A percentile compares a stretch with the other conserved stretches of the same genome.
phyloP scores from a whole-genome alignment of 2,329 filamentous ascomycete genomes.

The Sphaerostilbella broomeana region DNA sequence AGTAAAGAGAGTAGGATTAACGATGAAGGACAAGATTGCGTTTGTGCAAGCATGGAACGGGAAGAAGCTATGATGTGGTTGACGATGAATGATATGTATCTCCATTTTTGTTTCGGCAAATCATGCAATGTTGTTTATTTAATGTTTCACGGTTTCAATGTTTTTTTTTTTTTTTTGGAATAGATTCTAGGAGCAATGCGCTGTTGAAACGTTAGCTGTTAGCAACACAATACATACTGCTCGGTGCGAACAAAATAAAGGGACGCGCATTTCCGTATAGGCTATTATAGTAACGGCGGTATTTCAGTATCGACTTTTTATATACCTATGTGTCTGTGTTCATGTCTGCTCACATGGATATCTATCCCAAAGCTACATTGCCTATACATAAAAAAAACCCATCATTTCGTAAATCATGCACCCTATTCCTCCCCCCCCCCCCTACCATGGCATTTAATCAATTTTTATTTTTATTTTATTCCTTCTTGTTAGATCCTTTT shows the following conservation, averaged over 20 bases:
- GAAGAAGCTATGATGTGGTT: constrained; percentile 27
- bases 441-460: background rate
- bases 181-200: too few relatives aligned
- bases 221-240: too few relatives aligned
- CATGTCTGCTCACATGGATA: constrained; percentile 7
- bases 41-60: constrained; percentile 66
- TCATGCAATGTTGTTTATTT: background rate
- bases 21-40: constrained; percentile 71
- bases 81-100: background rate
- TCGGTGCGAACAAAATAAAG: too few relatives aligned
- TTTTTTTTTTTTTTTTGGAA: constrained; percentile 2
- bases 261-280: too few relatives aligned
- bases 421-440: too few relatives aligned
- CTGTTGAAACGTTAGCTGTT: background rate
- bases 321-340: constrained; percentile 1
- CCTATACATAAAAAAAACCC: too few relatives aligned
- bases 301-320: background rate
- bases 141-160: constrained; percentile 5
- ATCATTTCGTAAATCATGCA: too few relatives aligned
- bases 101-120: too few relatives aligned
- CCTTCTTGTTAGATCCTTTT: background rate
- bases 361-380: constrained; percentile 7
- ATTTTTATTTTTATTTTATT: constrained; percentile 1
- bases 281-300: too few relatives aligned
- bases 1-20: constrained; percentile 82